Percentiles rank a stretch among this genome's conserved stretches.
Evolutionary conservation across 192 early-diverging fungal species (phyloP).

Genomic region (Coemansia aciculifera): DNA sequence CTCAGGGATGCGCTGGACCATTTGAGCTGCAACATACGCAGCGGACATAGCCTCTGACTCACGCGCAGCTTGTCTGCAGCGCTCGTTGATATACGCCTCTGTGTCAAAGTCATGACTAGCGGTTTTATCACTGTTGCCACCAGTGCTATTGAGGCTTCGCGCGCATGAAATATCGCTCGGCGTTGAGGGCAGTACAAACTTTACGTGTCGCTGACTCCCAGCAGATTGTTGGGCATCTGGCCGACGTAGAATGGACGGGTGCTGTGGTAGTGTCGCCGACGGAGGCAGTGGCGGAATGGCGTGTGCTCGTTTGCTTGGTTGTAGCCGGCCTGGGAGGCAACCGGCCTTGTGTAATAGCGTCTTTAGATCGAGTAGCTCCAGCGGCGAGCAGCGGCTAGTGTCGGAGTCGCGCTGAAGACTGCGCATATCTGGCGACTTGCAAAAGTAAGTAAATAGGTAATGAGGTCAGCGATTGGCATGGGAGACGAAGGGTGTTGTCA

Average conservation of each 20-base stretch:
- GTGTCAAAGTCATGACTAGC: slow-evolving; percentile 10
- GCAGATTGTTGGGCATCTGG: slow-evolving; percentile 7
- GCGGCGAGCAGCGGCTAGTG: slow-evolving; percentile 18
- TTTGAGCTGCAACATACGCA: background rate
- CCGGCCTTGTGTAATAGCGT: slow-evolving; percentile 28
- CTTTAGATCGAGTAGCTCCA: slow-evolving; percentile 32
- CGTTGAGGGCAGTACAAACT: slow-evolving; percentile 23
- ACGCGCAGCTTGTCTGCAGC: background rate
- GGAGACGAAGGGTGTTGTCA: background rate
- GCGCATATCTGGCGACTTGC: background rate
- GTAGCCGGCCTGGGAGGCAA: slow-evolving; percentile 20
- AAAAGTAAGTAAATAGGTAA: background rate
- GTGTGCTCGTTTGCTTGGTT: slow-evolving; percentile 28
- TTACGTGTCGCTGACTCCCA: slow-evolving; percentile 23
- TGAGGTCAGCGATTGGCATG: background rate
- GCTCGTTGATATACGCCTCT: slow-evolving; percentile 14
- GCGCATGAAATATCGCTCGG: background rate
- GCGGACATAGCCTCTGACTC: background rate
- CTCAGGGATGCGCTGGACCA: slow-evolving; percentile 32
- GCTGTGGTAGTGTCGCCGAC: slow-evolving; percentile 1
- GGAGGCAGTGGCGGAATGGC: background rate
- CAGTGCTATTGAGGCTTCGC: slow-evolving; percentile 8
- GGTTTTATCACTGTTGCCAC: slow-evolving; percentile 9
- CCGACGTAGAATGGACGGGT: slow-evolving; percentile 23
- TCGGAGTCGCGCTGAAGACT: background rate